Evolutionary conservation across 2,329 filamentous ascomycete genomes (phyloP), one percentile per base, ranked within the genome.

Genomic region (Thermoascus crustaceus): DNA sequence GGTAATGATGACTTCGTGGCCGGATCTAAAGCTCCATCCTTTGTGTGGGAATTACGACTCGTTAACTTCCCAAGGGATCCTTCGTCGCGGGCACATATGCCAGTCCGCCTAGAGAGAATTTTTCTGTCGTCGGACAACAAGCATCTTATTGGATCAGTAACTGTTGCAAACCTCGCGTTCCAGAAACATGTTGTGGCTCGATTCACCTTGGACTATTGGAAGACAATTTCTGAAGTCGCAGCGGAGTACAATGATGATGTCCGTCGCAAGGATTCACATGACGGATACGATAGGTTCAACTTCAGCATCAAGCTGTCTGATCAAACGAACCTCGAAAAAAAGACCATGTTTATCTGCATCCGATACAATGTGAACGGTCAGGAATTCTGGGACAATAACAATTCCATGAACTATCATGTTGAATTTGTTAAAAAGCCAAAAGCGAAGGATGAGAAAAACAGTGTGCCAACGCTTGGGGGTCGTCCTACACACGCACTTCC

Each of bases 191-290:
- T 98, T 35, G 78, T 82, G n/a, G 89, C 86, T 58, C 79, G 91
- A 33, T 98, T 98, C 61, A 98, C 91, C 0, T 74, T 95, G 30
- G 91, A 98, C 60, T 91, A 94, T 65, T 98, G 91, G 91, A 94
- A 94, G 72, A 98, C 91, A 0, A 93, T 88, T 0, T 98, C 91
- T 1, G 91, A 98, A 57, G 83, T 96, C 2, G 73, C 74, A 23
- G 89, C 85, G n/a, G 87, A 95, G 51, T 98, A 77, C 66, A 81
- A 80, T 57, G 76, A 84, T 42, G 84, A 91, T 62, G 75, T 89
- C 30, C 76, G 78, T 27, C 76, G 77, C 18, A 76, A 76, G 47
- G 76, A 82, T 26, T 40, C 47, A 8, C 66, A 75, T 14, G 72
- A 82, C 48, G 78, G 81, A 31, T 81, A 82, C 49, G 91, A 98